phyloP scores from a whole-genome alignment of 495 filamentous ascomycete genomes.

The Ascodesmis nigricans region DNA sequence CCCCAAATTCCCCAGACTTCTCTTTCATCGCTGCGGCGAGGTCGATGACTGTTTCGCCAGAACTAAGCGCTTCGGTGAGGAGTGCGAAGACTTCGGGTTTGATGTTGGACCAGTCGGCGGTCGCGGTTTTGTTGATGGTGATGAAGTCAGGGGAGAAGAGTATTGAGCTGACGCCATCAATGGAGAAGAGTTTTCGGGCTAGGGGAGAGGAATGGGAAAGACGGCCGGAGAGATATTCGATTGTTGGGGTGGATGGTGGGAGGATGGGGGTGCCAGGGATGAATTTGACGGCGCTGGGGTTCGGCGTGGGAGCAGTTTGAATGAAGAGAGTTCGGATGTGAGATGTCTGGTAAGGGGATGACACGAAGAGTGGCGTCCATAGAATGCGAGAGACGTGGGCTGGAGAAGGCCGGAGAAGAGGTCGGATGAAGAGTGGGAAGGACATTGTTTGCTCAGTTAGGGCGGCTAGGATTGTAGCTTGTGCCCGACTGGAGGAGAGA shows the following conservation, averaged over 20 bases:
- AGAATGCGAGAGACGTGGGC: too few relatives aligned
- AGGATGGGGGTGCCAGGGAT: slow-evolving; percentile 67
- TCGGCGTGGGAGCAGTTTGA: slow-evolving; percentile 84
- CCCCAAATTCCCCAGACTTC: slow-evolving; percentile 68
- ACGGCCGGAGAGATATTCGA: slow-evolving; percentile 83
- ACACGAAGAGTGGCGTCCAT: too few relatives aligned
- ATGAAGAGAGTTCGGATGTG: slow-evolving; percentile 76
- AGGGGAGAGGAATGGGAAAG: slow-evolving; percentile 86
- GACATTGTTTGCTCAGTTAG: too few relatives aligned
- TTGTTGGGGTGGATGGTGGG: slow-evolving; percentile 50
- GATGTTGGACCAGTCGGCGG: slow-evolving; percentile 79
- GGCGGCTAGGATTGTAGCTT: too few relatives aligned
- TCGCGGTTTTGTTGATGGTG: slow-evolving; percentile 74
- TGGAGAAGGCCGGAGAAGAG: too few relatives aligned
- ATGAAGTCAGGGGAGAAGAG: slow-evolving; percentile 93
- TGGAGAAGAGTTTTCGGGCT: slow-evolving; percentile 65
- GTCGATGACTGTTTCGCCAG: slow-evolving; percentile 53
- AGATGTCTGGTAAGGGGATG: slow-evolving; percentile 20
- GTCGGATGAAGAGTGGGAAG: too few relatives aligned
- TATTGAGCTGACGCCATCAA: slow-evolving; percentile 80
- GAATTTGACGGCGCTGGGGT: slow-evolving; percentile 83
- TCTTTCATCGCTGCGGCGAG: too few relatives aligned
- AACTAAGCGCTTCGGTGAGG: slow-evolving; percentile 74
- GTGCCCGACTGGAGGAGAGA: too few relatives aligned
- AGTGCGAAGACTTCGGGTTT: slow-evolving; percentile 87